These are phyloP conservation scores for Entoloma clypeatum DNA, from an alignment of 1,284 basidiomycete species.

Conservation along the genomic window DNA sequence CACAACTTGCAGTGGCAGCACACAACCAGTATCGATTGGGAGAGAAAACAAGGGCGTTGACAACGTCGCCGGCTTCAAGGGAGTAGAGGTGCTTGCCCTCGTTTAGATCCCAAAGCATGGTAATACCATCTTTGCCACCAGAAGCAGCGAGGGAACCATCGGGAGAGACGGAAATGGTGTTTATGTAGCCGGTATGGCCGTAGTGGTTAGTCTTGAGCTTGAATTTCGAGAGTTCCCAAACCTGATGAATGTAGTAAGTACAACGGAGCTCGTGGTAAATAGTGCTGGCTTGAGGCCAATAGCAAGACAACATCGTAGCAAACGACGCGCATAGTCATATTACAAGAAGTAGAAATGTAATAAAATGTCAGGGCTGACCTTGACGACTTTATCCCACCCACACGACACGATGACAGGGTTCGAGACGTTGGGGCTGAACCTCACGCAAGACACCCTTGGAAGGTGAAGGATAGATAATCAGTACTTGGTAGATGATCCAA, in stretches of 20 bases:
- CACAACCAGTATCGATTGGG: conserved; percentile 99
- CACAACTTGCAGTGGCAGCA: conserved; percentile 95
- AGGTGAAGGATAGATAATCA: conserved; percentile 9
- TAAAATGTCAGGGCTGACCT: conserved; percentile 60
- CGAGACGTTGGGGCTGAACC: conserved; percentile 97
- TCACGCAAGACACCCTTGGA: conserved; percentile 94
- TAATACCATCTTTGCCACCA: conserved; percentile 99
- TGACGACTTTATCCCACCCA: conserved; percentile 99
- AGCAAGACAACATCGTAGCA: conserved; percentile 33
- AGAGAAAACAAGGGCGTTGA: conserved; percentile 99
- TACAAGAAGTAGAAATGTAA: conserved; percentile 1
- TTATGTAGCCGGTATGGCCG: conserved; percentile 99
- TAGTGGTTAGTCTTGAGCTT: conserved; percentile 99
- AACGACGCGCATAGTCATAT: neutral
- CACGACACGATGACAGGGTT: conserved; percentile 99
- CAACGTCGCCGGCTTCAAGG: conserved; percentile 96
- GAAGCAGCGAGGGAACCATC: conserved; percentile 99
- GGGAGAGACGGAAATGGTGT: conserved; percentile 97
- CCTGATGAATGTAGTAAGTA: conserved; percentile 50
- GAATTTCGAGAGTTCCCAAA: conserved; percentile 99
- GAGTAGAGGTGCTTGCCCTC: conserved; percentile 99
- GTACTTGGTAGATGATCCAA: neutral
- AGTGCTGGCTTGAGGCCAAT: conserved; percentile 48
- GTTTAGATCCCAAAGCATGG: conserved; percentile 99
- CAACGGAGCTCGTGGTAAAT: conserved; percentile 49